Conservation (phyloP, 306 rosid genomes). For the Prunus padus region DNA sequence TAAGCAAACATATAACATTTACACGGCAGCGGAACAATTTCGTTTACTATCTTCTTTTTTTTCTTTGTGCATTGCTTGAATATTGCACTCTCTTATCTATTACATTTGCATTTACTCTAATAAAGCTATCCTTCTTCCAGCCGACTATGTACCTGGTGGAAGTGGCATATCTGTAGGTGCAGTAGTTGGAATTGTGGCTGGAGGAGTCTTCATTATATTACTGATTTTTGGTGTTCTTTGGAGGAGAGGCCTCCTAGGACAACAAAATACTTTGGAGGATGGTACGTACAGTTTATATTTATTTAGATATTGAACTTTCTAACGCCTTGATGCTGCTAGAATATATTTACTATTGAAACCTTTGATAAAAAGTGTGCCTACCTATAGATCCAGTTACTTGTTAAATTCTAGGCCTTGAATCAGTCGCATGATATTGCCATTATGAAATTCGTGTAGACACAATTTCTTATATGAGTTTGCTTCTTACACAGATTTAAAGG, state of each 20-base stretch:
- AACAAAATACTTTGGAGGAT: slow-evolving; percentile 17
- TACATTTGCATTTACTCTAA: neutral
- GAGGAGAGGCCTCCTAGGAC: slow-evolving; percentile 34
- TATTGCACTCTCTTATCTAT: neutral
- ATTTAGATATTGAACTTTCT: too few relatives aligned
- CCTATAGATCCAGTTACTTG: neutral
- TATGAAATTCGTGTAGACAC: neutral
- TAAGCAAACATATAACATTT: neutral
- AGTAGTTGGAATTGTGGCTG: slow-evolving; percentile 43
- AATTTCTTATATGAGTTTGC: slow-evolving; percentile 6
- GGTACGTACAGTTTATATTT: slow-evolving; percentile 31
- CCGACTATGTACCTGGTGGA: slow-evolving; percentile 32
- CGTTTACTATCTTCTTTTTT: neutral
- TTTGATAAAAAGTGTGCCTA: neutral
- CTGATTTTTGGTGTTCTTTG: slow-evolving; percentile 30
- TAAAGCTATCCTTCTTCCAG: neutral
- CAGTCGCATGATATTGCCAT: too few relatives aligned
- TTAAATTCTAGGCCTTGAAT: neutral
- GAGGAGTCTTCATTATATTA: slow-evolving; percentile 27
- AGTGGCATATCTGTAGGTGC: slow-evolving; percentile 21
- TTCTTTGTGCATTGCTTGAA: too few relatives aligned
- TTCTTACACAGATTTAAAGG: slow-evolving; percentile 42
- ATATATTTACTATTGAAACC: too few relatives aligned
- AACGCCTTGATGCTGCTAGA: too few relatives aligned
- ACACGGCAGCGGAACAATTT: neutral